Evolutionary conservation across 257 asterid species (phyloP).

Genomic region (Rubia yunnanensis): DNA sequence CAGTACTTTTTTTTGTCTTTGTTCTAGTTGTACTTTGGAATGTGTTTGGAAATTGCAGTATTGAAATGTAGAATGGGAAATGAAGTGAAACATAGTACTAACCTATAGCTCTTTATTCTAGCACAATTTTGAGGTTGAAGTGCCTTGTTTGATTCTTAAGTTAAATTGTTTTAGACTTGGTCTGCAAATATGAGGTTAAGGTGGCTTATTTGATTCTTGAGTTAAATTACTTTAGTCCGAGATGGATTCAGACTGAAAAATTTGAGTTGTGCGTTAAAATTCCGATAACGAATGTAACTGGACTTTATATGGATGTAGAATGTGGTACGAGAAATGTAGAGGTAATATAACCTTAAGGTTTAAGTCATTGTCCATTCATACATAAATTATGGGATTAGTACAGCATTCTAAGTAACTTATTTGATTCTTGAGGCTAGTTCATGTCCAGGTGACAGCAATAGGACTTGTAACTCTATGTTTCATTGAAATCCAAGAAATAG

Average conservation of each 20-base stretch:
- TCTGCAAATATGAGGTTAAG: too few species aligned
- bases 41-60: neutral
- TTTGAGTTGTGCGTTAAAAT: too few species aligned
- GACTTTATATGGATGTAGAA: neutral
- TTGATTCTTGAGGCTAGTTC: neutral
- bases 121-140: neutral
- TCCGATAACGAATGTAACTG: too few species aligned
- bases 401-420: neutral
- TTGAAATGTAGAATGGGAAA: neutral
- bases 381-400: neutral
- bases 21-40: neutral
- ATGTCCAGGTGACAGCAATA: conserved; percentile 53
- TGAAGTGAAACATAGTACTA: neutral
- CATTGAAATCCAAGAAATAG: conserved; percentile 40
- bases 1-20: neutral
- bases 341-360: neutral
- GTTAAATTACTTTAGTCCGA: neutral
- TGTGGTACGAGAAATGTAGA: neutral
- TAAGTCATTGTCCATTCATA: neutral
- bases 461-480: conserved; percentile 55
- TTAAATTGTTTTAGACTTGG: too few species aligned
- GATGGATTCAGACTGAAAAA: too few species aligned
- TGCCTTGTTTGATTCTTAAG: neutral
- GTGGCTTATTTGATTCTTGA: neutral
- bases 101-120: neutral